Evolutionary conservation across 495 filamentous ascomycete species (phyloP).

Genomic region (Annulohypoxylon moriforme): DNA sequence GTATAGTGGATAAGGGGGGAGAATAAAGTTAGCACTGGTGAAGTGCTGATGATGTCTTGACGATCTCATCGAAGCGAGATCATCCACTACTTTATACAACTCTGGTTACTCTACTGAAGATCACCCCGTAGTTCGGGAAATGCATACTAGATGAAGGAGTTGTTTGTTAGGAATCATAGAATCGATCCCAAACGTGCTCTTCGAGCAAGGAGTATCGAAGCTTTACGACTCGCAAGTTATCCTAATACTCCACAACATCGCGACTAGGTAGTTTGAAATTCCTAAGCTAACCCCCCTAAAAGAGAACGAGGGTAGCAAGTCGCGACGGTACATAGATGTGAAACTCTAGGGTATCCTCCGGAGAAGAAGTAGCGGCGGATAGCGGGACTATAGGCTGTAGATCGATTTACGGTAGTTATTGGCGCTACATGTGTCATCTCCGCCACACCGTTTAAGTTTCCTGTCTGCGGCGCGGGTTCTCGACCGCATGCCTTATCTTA

Average conservation of each 20-base stretch:
- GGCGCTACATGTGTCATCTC: constrained; percentile 18
- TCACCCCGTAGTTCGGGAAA: not conserved
- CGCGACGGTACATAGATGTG: constrained; percentile 8
- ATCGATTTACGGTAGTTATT: constrained; percentile 14
- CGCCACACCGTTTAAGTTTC: constrained; percentile 23
- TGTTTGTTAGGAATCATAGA: not conserved
- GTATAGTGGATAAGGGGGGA: constrained; percentile 15
- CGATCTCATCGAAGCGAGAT: not conserved
- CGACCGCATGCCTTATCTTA: not conserved
- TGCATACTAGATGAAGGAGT: not conserved
- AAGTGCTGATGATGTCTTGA: constrained; percentile 11
- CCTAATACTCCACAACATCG: constrained; percentile 3
- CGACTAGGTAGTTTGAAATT: not conserved
- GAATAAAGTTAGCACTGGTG: constrained; percentile 26
- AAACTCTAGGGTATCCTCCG: constrained; percentile 24
- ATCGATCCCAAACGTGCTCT: constrained; percentile 8
- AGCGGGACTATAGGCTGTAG: not conserved
- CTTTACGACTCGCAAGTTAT: constrained; percentile 34
- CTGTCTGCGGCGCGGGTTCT: not conserved
- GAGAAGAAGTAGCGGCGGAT: not conserved
- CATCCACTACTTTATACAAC: constrained; percentile 26
- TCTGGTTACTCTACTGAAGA: constrained; percentile 15
- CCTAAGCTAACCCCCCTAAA: not conserved
- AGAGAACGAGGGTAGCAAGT: not conserved
- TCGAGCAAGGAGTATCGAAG: constrained; percentile 1